phyloP scores from a whole-genome alignment of 768 basidiomycete genomes.

The Boletellus ananas region DNA sequence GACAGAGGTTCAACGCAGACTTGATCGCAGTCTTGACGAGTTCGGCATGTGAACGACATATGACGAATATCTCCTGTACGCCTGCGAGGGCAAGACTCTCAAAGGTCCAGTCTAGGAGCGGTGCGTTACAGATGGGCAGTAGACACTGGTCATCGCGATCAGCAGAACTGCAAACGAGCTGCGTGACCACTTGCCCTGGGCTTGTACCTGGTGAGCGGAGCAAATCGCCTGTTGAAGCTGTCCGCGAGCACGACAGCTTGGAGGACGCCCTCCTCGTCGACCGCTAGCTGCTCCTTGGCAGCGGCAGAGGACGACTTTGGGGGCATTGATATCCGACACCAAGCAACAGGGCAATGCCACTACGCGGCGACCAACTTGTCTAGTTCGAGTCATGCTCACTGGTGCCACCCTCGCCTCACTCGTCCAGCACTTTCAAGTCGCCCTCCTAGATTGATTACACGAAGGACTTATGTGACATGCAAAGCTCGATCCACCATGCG shows the following conservation, averaged over 20 bases:
- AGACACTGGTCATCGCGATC: constrained; percentile 58
- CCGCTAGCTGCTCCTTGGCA: constrained; percentile 61
- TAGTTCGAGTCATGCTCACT: constrained; percentile 25
- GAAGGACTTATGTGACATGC: constrained; percentile 32
- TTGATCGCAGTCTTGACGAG: constrained; percentile 81
- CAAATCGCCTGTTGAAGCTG: constrained; percentile 91
- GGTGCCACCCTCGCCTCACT: no score
- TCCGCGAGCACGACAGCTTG: constrained; percentile 97
- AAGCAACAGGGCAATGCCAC: background rate
- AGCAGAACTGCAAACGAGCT: constrained; percentile 11
- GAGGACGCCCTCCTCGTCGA: constrained; percentile 78
- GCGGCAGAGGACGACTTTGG: constrained; percentile 49
- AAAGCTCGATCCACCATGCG: constrained; percentile 28
- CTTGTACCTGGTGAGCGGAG: constrained; percentile 82
- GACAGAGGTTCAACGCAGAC: constrained; percentile 44
- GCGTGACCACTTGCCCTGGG: constrained; percentile 62
- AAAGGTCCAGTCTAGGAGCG: constrained; percentile 93
- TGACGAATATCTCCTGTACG: constrained; percentile 93
- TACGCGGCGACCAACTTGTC: background rate
- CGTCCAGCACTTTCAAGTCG: background rate
- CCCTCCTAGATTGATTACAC: constrained; percentile 29
- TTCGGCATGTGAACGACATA: constrained; percentile 87
- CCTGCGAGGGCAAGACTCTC: constrained; percentile 93
- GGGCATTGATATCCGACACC: constrained; percentile 45
- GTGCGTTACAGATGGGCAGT: constrained; percentile 90